Evolutionary conservation across 2,329 filamentous ascomycete genomes (phyloP).

Genomic region (Botrytis hyacinthi): DNA sequence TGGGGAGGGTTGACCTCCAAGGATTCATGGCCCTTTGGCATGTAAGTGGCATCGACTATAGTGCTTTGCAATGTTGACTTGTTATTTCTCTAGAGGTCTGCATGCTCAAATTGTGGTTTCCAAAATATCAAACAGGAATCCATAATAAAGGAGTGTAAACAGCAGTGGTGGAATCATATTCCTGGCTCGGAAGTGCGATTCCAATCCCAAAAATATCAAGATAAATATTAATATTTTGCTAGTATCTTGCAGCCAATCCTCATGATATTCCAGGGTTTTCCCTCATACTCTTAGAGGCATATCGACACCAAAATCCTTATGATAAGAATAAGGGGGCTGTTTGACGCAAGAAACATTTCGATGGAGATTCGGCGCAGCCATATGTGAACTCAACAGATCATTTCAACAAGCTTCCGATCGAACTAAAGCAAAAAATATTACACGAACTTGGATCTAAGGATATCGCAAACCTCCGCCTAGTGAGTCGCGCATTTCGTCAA

Average conservation of each 20-base stretch:
- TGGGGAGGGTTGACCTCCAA: slow-evolving; percentile 24
- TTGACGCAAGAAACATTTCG: background rate
- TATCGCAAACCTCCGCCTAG: slow-evolving; percentile 7
- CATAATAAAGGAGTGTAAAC: background rate
- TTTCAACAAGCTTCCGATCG: slow-evolving; percentile 11
- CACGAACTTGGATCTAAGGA: slow-evolving; percentile 1
- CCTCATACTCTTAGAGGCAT: background rate
- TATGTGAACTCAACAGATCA: slow-evolving; percentile 14
- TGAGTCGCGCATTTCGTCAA: slow-evolving; percentile 20
- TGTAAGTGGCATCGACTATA: background rate
- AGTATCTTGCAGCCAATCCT: slow-evolving; percentile 24
- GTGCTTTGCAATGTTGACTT: background rate
- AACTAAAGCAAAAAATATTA: slow-evolving; percentile 19
- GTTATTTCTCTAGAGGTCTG: slow-evolving; percentile 6
- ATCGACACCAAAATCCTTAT: background rate
- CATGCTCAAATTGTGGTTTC: slow-evolving; percentile 23
- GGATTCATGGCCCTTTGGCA: slow-evolving; percentile 24
- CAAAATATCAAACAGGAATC: slow-evolving; percentile 19
- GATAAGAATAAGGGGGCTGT: background rate
- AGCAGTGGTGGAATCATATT: slow-evolving; percentile 19
- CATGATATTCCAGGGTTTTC: slow-evolving; percentile 22
- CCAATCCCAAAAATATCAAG: background rate
- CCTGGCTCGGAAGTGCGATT: slow-evolving; percentile 20
- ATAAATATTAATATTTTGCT: background rate
- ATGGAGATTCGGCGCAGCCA: background rate